Conservation (phyloP, 495 filamentous ascomycete species). For the Hypoxylon fuscum region DNA sequence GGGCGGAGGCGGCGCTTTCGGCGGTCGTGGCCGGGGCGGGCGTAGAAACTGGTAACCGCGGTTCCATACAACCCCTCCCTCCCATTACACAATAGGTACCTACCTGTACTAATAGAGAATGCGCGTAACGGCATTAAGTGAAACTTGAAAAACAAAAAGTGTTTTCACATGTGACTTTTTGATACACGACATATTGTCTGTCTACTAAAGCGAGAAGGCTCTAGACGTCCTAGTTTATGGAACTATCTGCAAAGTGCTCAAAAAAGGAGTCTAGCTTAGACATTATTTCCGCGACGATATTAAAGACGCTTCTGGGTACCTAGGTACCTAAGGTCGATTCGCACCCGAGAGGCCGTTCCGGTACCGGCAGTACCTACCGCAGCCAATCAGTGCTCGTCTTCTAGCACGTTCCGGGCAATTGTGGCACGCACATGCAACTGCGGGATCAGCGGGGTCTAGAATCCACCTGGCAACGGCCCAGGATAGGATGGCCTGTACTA, state of each 20-base stretch:
- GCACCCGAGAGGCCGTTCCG: slow-evolving; percentile 2
- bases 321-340: slow-evolving; percentile 5
- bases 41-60: slow-evolving; percentile 46
- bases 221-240: too few species aligned
- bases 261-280: too few species aligned
- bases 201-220: too few species aligned
- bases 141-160: too few species aligned
- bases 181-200: too few species aligned
- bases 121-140: too few species aligned
- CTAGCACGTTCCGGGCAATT: slow-evolving; percentile 31
- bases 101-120: not conserved
- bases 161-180: too few species aligned
- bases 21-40: slow-evolving; percentile 52
- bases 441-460: slow-evolving; percentile 25
- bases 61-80: not conserved
- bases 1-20: slow-evolving; percentile 53
- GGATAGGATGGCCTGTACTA: too few species aligned
- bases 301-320: not conserved
- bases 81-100: too few species aligned
- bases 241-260: too few species aligned
- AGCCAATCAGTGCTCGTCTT: slow-evolving; percentile 20
- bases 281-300: not conserved
- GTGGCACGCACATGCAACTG: not conserved
- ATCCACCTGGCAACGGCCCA: slow-evolving; percentile 4
- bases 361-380: slow-evolving; percentile 1